Evolutionary conservation across 1,284 basidiomycete species (phyloP).

Genomic region (Trichosporon sp.): DNA sequence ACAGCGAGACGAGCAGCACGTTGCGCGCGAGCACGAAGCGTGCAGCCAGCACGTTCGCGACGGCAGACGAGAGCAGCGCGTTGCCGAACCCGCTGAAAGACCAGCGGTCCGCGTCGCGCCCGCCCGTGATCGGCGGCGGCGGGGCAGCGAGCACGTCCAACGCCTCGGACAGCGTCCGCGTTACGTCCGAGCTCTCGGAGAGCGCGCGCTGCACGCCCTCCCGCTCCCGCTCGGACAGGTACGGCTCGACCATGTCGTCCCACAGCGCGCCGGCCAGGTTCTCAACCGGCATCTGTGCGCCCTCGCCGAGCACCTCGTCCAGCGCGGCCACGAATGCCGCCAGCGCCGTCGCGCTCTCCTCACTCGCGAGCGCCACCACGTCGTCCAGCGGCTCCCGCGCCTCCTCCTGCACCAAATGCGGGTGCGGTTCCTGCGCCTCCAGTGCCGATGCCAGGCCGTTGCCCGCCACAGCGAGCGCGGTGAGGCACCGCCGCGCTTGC

Average conservation of each 20-base stretch:
- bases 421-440: constrained; percentile 19
- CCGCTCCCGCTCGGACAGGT: constrained; percentile 23
- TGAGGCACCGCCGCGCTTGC: constrained; percentile 23
- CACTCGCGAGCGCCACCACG: constrained; percentile 8
- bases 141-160: constrained; percentile 25
- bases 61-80: constrained; percentile 35
- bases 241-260: constrained; percentile 31
- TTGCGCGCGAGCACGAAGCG: constrained; percentile 42
- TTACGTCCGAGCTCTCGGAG: constrained; percentile 16
- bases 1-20: constrained; percentile 41
- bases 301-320: constrained; percentile 15
- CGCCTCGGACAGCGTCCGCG: constrained; percentile 21
- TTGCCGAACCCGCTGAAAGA: constrained; percentile 38
- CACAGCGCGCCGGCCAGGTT: constrained; percentile 18
- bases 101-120: constrained; percentile 6
- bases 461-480: constrained; percentile 30
- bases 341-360: constrained; percentile 29
- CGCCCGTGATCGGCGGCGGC: neutral
- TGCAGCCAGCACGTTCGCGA: constrained; percentile 28
- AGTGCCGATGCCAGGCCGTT: constrained; percentile 20
- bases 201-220: constrained; percentile 20
- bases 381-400: neutral
- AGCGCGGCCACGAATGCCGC: constrained; percentile 28
- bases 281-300: constrained; percentile 25
- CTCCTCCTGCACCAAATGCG: constrained; percentile 3